Base-by-base conservation (phyloP, 805 yeast species). In the Barnettozyma siamensis region DNA sequence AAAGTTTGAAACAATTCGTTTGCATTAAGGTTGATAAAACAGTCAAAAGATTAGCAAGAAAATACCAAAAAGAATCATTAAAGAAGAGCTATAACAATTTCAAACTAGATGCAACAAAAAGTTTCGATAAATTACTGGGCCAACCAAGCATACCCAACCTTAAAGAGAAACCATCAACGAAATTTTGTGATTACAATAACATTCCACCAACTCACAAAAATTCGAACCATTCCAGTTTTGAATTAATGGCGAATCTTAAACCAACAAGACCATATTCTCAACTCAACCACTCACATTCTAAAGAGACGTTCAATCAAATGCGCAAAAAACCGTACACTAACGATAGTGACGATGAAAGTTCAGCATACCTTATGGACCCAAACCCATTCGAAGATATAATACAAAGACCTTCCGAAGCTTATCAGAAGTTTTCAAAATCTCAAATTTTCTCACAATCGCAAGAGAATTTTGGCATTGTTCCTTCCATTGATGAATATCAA, bases 1-100 rank as follows among this genome's bases (percentile, higher is more conserved):
- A 52, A 20, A 67, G 76, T 11, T 59, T 83, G 41, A 80, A 76
- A 49, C 77, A 76, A 46, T 82, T 72, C 58, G 81, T 85, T 53
- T 78, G 82, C 56, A 53, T 66, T 10, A 67, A 76, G 26, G 78
- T 82, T 38, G 80, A 80, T 55, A 67, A 70, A 24, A 70, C 74
- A 24, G 78, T 83, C 18, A 73, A 78, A 42, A 55, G 59, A 23
- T 58, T 82, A 45, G 80, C 79, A 4, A 60, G 58, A 41, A 64
- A 63, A 41, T 55, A 62, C 40, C 67, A 66, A 40, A 50, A 55
- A 31, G 56, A 58, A 42, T 56, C 58, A 13, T 47, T 65, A 54
- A 58, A 38, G 49, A 50, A 48, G 28, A 26, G 15, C 7, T 32
- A 31, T 10, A 13, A 21, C 2, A 31, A 36, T 12, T 26, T 20